phyloP scores from a whole-genome alignment of 108 stramenopile genomes.

The Pseudonitzschia pungens region DNA sequence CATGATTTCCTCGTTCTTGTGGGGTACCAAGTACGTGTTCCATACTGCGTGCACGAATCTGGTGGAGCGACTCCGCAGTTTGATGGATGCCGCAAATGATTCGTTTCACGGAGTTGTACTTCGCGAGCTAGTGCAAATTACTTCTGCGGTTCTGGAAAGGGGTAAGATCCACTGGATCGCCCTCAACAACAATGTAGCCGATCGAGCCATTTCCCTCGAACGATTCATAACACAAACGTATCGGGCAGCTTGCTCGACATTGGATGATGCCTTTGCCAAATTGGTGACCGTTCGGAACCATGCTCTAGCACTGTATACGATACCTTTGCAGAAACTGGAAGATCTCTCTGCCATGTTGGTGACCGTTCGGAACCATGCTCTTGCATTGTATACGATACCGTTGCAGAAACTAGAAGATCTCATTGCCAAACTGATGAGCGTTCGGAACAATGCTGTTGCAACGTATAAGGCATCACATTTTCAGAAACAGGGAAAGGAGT shows the following conservation, averaged over 20 bases:
- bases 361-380: not conserved
- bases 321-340: not conserved
- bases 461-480: not conserved
- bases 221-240: not conserved
- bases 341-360: not conserved
- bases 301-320: not conserved
- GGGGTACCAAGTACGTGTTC: not conserved
- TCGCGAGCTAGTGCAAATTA: not conserved
- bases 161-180: conserved; percentile 1
- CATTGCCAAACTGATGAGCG: not conserved
- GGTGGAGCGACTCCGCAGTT: not conserved
- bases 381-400: not conserved
- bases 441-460: not conserved
- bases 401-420: not conserved
- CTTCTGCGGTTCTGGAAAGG: not conserved
- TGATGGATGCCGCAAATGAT: not conserved
- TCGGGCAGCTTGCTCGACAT: not conserved
- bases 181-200: not conserved
- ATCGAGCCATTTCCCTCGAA: not conserved
- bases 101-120: not conserved
- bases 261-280: not conserved
- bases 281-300: not conserved
- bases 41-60: not conserved
- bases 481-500: not conserved
- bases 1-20: conserved; percentile 9